Evolutionary conservation across 2,329 filamentous ascomycete species (phyloP), one percentile per base, ranked within the genome.

Genomic region (Reticulascus tulasneorum): DNA sequence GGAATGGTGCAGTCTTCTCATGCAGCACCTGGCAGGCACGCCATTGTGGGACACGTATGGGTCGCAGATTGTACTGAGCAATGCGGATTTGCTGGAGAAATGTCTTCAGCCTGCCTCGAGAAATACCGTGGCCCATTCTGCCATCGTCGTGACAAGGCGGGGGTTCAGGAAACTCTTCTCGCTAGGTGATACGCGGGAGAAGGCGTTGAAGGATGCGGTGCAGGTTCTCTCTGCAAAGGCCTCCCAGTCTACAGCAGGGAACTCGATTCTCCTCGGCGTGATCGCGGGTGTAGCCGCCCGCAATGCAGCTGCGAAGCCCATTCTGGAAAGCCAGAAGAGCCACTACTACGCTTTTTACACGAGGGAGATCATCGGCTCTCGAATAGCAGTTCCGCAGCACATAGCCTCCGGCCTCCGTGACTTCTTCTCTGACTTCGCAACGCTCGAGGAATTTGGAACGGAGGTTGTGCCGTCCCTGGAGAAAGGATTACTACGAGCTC

Each of bases 221-320:
- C 64, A 72, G 38, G 66, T 71, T 25, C 75, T 97, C 29, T 79
- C 86, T 4, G 64, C 76, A 21, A 94, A 94, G 60, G 68, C 73
- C 15, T 46, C 75, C 3, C 69, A 80, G 28, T 67, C 84, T 2
- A 73, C 74, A 4, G 73, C 82, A 35, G 86, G 75, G 51, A 84
- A 94, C 66, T 79, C 86, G 10, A 67, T 85, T 9, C 75, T 94
- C 42, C 73, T 98, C 2, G 93, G 93, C 13, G 78, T 94, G 32
- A 76, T 98, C 47, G 87, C 89, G 28, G 91, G 90, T 6, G 90
- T 96, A 8, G 88, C 84, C 54, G 79, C 83, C 25, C 82, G 90
- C 35, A 75, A 90, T 35, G 64, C 75, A 4, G 62, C 74, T 42
- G 71, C 79, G 31, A 84, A 79, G 51, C 62, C 75, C 6, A 59